Percentiles rank a stretch among this genome's conserved stretches.
These are phyloP conservation scores for Borovskyia barvae DNA, from an alignment of 208 protist species.

Conservation along the genomic window DNA sequence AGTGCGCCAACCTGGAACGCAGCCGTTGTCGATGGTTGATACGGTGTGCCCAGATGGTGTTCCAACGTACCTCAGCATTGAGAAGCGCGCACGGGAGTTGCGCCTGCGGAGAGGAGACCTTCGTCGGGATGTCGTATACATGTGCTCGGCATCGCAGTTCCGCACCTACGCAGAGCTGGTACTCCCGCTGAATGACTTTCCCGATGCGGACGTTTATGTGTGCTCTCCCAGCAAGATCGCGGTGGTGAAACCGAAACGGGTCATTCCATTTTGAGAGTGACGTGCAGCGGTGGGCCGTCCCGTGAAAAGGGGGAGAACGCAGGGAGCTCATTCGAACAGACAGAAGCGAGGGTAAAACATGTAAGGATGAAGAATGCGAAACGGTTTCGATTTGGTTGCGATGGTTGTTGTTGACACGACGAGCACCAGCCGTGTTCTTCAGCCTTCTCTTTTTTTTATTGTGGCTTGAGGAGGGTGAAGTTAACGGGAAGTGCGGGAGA, in stretches of 20 bases:
- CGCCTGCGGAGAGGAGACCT: constrained; percentile 30
- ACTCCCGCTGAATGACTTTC: constrained; percentile 47
- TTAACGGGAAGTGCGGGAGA: too few relatives aligned
- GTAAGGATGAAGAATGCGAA: too few relatives aligned
- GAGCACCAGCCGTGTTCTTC: too few relatives aligned
- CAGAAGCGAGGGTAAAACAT: too few relatives aligned
- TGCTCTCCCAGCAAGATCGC: constrained; percentile 66
- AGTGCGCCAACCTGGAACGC: constrained; percentile 39
- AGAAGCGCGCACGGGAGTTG: constrained; percentile 56
- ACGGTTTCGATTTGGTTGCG: too few relatives aligned
- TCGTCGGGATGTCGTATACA: constrained; percentile 78
- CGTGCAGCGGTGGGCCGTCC: too few relatives aligned
- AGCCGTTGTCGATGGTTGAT: constrained; percentile 41
- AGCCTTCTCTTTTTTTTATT: too few relatives aligned
- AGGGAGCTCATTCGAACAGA: too few relatives aligned
- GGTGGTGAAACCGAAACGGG: constrained; percentile 47
- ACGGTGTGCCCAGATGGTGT: constrained; percentile 45
- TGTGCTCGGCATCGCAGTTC: constrained; percentile 66
- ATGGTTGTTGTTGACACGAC: too few relatives aligned
- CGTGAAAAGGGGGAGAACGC: too few relatives aligned
- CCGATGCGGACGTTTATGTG: constrained; percentile 82
- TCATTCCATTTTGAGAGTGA: constrained; percentile 51
- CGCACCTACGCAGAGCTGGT: constrained; percentile 48
- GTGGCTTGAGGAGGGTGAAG: too few relatives aligned
- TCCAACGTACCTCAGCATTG: constrained; percentile 57